Evolutionary conservation across 352 stramenopile species (phyloP).

Genomic region (Phytopythium aichiense): DNA sequence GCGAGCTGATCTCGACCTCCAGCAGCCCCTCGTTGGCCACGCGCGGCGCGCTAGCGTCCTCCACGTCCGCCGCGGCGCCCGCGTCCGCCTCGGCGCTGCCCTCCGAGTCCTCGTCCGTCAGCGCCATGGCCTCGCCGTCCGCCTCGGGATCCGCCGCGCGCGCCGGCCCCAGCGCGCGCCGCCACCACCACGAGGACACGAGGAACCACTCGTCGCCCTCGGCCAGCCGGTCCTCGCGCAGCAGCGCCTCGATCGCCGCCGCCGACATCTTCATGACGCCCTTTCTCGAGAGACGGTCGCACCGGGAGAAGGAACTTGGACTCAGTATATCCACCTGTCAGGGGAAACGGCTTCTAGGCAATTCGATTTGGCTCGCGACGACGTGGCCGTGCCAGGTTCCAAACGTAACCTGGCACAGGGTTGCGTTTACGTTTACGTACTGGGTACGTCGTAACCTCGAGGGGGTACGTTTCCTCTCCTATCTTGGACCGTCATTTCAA

Average conservation of each 20-base stretch:
- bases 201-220: slow-evolving; percentile 65
- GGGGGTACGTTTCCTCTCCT: no score
- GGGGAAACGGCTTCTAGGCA: no score
- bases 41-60: slow-evolving; percentile 9
- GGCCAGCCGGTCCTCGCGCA: slow-evolving; percentile 31
- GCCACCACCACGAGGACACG: slow-evolving; percentile 53
- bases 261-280: slow-evolving; percentile 4
- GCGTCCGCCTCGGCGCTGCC: slow-evolving; percentile 14
- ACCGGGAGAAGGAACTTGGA: background rate
- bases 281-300: background rate
- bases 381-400: no score
- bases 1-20: slow-evolving; percentile 39
- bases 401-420: no score
- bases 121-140: slow-evolving; percentile 18
- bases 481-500: background rate
- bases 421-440: no score
- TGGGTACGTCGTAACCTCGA: no score
- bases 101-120: slow-evolving; percentile 36
- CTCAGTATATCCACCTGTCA: no score
- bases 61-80: slow-evolving; percentile 4
- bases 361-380: no score
- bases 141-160: background rate
- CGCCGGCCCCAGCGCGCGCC: slow-evolving; percentile 20
- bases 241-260: slow-evolving; percentile 19
- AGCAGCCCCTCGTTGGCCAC: slow-evolving; percentile 48